Evolutionary conservation across 441 rosid species (phyloP), one percentile per base, ranked within the genome.

Genomic region (Isatis lusitanica): DNA sequence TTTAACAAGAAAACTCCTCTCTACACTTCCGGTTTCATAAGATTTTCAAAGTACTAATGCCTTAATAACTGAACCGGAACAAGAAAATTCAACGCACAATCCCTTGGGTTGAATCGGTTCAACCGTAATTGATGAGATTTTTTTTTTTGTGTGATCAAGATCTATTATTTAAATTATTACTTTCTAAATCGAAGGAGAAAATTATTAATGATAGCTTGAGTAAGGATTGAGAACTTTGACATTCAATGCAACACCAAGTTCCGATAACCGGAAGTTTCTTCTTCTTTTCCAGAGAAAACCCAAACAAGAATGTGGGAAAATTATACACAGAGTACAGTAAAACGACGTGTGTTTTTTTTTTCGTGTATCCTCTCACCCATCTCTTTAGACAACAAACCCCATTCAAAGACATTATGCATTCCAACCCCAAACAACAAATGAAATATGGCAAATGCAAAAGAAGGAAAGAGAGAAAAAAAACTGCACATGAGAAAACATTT

Each of bases 401-500:
- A 42, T 52, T 40, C 61, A 58, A 21, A 74, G 53, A 16, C 47
- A 59, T 48, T 35, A 35, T 24, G 70, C 60, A 36, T 47, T 66
- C 28, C 40, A 60, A 60, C 35, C 55, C 57, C 63, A 42, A 51
- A 51, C 16, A 75, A 48, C 75, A 76, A 70, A 70, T 70, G 67
- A 69, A 64, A 72, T 72, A 56, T 39, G 67, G 55, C 62, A 69
- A 57, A 76, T 21, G 13, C 47, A 47, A 28, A 38, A 17, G 8
- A 13, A 46, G 7, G 2, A 21, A 8, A 10, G 2, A 48, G 46
- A 39, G 10, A 9, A 56, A 16, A 16, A 21, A 66, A 66, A 64
- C 76, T 77, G 80, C 76, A 77, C 76, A 77, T n/a, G 40, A 66
- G 59, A 71, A 15, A 65, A 16, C 40, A 57, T 15, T 24, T 59